Evolutionary conservation across 495 filamentous ascomycete genomes (phyloP).

Genomic region (Podospora comata): DNA sequence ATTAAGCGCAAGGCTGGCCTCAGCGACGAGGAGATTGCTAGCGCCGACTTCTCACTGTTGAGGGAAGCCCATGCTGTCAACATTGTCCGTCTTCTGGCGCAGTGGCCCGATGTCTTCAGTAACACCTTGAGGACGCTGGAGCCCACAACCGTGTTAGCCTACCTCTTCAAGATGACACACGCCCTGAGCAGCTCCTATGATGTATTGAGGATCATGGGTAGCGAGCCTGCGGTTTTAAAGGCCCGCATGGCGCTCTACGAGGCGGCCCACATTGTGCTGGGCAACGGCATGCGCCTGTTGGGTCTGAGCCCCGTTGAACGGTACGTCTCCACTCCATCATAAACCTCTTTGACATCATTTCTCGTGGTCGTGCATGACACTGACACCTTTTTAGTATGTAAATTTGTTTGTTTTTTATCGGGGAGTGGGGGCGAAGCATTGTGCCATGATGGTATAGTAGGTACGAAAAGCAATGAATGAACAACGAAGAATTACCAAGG

Average conservation of each 20-base stretch:
- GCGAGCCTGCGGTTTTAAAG: conserved; percentile 64
- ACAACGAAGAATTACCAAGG: neutral
- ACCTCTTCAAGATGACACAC: conserved; percentile 88
- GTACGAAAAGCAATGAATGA: conserved; percentile 12
- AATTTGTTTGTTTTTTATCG: neutral
- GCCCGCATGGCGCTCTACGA: conserved; percentile 82
- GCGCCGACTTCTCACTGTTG: conserved; percentile 56
- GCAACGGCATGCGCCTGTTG: conserved; percentile 81
- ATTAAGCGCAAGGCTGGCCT: conserved; percentile 56
- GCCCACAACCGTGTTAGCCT: conserved; percentile 67
- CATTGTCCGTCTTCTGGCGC: conserved; percentile 57
- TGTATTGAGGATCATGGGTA: conserved; percentile 73
- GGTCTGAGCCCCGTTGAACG: conserved; percentile 75
- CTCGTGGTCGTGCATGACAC: neutral
- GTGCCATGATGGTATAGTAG: conserved; percentile 23
- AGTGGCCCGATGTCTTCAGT: conserved; percentile 62
- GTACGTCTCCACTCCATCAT: conserved; percentile 21
- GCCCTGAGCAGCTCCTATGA: conserved; percentile 80
- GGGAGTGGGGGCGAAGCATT: neutral
- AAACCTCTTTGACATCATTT: neutral
- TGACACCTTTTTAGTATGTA: conserved; percentile 6
- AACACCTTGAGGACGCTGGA: conserved; percentile 64
- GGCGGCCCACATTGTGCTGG: conserved; percentile 68
- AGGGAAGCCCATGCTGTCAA: conserved; percentile 58
- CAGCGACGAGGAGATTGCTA: conserved; percentile 50